These are phyloP conservation scores for Dendrobium chrysotoxum DNA, from an alignment of 106 monocot genomes.

Conservation along the genomic window DNA sequence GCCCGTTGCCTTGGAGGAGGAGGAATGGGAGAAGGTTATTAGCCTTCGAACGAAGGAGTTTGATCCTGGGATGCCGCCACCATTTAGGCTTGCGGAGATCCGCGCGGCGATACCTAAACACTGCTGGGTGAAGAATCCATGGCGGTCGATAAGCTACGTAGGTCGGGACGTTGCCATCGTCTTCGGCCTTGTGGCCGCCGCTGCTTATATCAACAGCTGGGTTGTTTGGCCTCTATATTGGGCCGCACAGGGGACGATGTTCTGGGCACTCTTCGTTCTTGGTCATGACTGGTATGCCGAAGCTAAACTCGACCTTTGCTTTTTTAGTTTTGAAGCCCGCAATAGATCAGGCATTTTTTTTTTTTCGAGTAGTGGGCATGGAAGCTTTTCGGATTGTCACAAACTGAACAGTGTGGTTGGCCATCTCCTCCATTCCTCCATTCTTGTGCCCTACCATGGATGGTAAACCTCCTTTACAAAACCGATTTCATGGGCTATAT, in stretches of 20 bases:
- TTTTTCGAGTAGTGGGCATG: constrained; percentile 59
- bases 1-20: background rate
- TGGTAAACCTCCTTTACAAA: constrained; percentile 21
- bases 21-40: background rate
- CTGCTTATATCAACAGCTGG: constrained; percentile 31
- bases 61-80: constrained; percentile 47
- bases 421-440: constrained; percentile 59
- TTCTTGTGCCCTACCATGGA: constrained; percentile 82
- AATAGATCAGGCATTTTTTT: background rate
- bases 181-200: constrained; percentile 29
- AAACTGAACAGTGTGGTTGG: constrained; percentile 62
- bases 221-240: constrained; percentile 64
- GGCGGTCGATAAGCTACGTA: constrained; percentile 67
- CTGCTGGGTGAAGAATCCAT: constrained; percentile 58
- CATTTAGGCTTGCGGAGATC: constrained; percentile 61
- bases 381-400: constrained; percentile 62
- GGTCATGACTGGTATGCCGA: constrained; percentile 79
- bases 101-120: constrained; percentile 60
- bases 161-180: constrained; percentile 50
- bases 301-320: background rate
- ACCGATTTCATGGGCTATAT: constrained; percentile 28
- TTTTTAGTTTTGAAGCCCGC: background rate
- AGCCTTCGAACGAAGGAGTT: constrained; percentile 13
- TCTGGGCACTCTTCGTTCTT: constrained; percentile 91
- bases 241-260: constrained; percentile 87